phyloP scores from a whole-genome alignment of 169 alveolate genomes.

The Cyclospora cayetanensis region DNA sequence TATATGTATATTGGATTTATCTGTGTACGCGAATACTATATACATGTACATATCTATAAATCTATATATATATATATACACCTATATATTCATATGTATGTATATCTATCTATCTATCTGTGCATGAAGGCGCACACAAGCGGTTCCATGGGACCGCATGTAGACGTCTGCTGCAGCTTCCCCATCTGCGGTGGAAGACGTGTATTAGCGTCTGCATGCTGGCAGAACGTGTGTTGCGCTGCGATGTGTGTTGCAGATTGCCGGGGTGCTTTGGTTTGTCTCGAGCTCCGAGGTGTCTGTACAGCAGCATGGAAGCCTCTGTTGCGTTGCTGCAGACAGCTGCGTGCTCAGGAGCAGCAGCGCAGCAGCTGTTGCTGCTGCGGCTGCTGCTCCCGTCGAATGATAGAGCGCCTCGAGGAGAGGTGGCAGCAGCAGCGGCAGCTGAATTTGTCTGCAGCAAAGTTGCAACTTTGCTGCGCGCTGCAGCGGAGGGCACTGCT shows the following conservation, averaged over 20 bases:
- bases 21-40: no score
- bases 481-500: not conserved
- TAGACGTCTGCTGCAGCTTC: no score
- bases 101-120: no score
- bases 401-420: not conserved
- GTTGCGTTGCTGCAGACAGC: constrained; percentile 6
- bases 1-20: no score
- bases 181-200: no score
- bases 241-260: not conserved
- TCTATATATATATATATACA: no score
- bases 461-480: not conserved
- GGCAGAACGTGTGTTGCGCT: no score
- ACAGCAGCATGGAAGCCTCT: not conserved
- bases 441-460: not conserved
- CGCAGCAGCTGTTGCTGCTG: constrained; percentile 12
- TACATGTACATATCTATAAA: no score
- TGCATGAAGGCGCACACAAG: no score
- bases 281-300: not conserved
- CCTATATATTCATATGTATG: no score
- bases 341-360: constrained; percentile 5
- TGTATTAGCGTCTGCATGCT: no score
- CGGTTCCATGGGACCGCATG: no score
- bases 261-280: not conserved
- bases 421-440: not conserved
- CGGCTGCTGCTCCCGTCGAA: not conserved